Conservation (phyloP, 2,329 filamentous ascomycete species). For the Didymosphaeria variabile region DNA sequence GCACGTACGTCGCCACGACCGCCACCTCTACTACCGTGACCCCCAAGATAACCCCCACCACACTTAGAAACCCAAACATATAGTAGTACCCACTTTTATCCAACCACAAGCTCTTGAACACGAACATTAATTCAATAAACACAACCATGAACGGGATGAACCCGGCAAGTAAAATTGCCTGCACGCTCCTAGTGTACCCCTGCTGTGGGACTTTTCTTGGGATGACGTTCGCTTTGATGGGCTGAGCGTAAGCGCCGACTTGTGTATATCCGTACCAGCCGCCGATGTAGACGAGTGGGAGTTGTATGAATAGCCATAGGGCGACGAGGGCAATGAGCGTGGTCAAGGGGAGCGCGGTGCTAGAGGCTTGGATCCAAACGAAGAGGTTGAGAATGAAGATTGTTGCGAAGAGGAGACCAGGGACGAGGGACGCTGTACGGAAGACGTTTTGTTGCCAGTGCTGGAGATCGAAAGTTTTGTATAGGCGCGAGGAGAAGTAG, state of each 20-base stretch:
- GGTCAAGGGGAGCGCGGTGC: conserved; percentile 84
- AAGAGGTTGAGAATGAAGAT: conserved; percentile 86
- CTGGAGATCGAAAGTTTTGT: conserved; percentile 81
- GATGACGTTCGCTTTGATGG: conserved; percentile 77
- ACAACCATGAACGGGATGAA: conserved; percentile 86
- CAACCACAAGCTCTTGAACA: conserved; percentile 88
- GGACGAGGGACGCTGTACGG: conserved; percentile 77
- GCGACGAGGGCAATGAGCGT: conserved; percentile 76
- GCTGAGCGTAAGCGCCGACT: conserved; percentile 77
- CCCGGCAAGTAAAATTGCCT: conserved; percentile 75
- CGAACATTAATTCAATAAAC: conserved; percentile 86
- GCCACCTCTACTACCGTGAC: conserved; percentile 84
- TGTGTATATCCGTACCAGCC: conserved; percentile 78
- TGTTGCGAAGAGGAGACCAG: conserved; percentile 77
- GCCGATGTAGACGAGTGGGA: conserved; percentile 83
- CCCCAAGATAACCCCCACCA: conserved; percentile 76
- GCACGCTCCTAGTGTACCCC: conserved; percentile 72
- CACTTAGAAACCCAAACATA: conserved; percentile 84
- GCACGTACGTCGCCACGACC: conserved; percentile 82
- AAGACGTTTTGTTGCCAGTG: conserved; percentile 80
- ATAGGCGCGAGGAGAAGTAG: conserved; percentile 85
- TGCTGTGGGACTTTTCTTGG: conserved; percentile 78
- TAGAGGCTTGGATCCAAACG: conserved; percentile 89
- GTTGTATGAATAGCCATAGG: conserved; percentile 86
- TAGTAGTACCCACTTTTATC: conserved; percentile 94